Conservation (phyloP, 345 rosid genomes). For the Salix exigua region DNA sequence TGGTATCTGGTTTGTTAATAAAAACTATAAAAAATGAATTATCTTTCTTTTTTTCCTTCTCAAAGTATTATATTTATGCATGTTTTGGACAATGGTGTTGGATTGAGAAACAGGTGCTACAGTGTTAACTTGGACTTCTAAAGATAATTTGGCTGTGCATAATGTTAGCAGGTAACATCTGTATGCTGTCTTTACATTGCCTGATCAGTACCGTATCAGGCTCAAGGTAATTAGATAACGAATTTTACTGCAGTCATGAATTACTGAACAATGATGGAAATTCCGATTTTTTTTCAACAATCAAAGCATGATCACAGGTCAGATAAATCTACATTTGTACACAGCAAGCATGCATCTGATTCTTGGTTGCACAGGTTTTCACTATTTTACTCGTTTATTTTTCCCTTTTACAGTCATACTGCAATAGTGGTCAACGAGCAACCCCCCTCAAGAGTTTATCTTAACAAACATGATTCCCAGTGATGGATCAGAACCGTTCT, state of each 20-base stretch:
- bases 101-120: not conserved
- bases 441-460: not conserved
- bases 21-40: not conserved
- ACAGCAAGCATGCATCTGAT: not conserved
- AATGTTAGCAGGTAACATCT: not conserved
- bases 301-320: not conserved
- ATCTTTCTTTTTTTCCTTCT: not conserved
- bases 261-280: not conserved
- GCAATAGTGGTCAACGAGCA: not conserved
- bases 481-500: not conserved
- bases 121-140: not conserved
- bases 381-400: not conserved
- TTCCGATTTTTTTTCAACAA: not conserved
- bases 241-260: not conserved
- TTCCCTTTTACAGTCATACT: not conserved
- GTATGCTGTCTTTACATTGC: not conserved
- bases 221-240: not conserved
- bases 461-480: no score
- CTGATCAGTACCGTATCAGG: not conserved
- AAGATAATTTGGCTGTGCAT: not conserved
- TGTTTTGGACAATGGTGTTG: not conserved
- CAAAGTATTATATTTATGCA: not conserved
- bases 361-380: not conserved
- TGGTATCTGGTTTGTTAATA: not conserved
- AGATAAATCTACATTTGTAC: not conserved